Conservation (phyloP, 2,329 filamentous ascomycete genomes). For the Lecanicillium sp. region DNA sequence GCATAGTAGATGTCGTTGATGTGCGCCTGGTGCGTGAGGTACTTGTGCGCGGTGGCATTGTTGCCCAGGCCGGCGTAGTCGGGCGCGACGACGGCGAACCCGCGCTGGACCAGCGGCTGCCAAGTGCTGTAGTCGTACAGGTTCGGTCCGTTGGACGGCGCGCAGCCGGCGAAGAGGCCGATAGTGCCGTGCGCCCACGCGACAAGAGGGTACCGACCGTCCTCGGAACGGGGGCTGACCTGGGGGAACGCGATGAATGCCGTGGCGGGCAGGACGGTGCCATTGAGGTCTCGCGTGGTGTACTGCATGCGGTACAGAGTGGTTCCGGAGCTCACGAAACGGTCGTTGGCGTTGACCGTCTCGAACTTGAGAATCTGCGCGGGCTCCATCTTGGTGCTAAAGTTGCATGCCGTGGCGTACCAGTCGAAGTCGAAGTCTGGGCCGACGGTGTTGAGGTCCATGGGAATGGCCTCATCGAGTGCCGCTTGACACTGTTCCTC, state of each 20-base stretch:
- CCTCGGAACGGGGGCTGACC: not conserved
- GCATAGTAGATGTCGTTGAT: constrained; percentile 15
- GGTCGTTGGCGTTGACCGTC: constrained; percentile 11
- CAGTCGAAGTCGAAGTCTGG: constrained; percentile 14
- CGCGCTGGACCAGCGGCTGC: constrained; percentile 11
- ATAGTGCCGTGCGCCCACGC: constrained; percentile 18
- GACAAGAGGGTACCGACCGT: constrained; percentile 1
- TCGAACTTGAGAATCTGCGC: constrained; percentile 18
- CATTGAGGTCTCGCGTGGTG: constrained; percentile 16
- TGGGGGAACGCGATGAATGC: constrained; percentile 16
- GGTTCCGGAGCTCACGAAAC: constrained; percentile 14
- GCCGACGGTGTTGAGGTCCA: constrained; percentile 6
- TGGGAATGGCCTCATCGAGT: not conserved
- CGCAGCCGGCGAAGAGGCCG: constrained; percentile 16
- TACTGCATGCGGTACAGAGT: constrained; percentile 18
- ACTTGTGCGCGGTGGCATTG: constrained; percentile 19
- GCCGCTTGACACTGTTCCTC: constrained; percentile 9
- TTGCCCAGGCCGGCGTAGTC: constrained; percentile 21
- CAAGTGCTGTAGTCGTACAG: constrained; percentile 17
- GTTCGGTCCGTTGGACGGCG: constrained; percentile 14
- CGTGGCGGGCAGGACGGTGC: constrained; percentile 15
- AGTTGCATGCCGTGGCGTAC: constrained; percentile 17
- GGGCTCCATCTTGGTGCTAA: constrained; percentile 7
- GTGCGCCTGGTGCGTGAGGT: constrained; percentile 14
- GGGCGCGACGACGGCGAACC: constrained; percentile 19